Evolutionary conservation across 352 stramenopile genomes (phyloP), one percentile per base, ranked within the genome.

Genomic region (Thraustochytrium sp.): DNA sequence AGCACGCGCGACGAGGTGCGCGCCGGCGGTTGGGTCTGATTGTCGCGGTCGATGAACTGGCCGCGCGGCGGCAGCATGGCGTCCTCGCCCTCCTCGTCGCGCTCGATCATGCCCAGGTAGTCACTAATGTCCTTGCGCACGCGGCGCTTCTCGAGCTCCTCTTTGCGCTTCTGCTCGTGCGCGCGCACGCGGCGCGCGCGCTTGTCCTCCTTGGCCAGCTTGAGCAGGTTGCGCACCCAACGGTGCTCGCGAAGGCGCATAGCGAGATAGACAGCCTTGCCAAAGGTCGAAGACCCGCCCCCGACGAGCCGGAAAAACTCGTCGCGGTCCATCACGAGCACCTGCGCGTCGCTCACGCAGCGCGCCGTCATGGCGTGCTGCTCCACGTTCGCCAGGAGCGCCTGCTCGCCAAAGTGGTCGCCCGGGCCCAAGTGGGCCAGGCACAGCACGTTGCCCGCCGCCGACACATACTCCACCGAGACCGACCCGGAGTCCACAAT

Each of bases 1-100:
- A 72, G 59, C 16, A 49, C 59, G 16, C 46, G 26, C 40, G 42
- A 21, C 26, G 51, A 59, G 21, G 51, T n/a, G 21, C 26, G 21
- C 21, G 51, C 56, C 59, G 1, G 82, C 40, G 29, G 5, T n/a
- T n/a, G 48, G 26, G 34, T 76, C 23, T 85, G 68, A 37, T 75
- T 76, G 87, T 95, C 91, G 18, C 94, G 87, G 82, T 96, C 92
- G 23, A 91, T 91, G 85, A 96, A 87, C 63, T 93, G 90, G 65
- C 94, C 91, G 82, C 94, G 91, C 76, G 95, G 91, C 84, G 89
- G 92, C 87, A 92, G 89, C 40, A 87, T 88, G 64, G 86, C 88
- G 23, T 89, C 88, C 2, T 86, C 84, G 42, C 87, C 89, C 74
- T 87, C 89, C 21, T 88, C 88, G n/a, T 86, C 84, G 31, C 38